Conservation (phyloP, 164 flowering plant species). For the Dillenia turbinata region DNA sequence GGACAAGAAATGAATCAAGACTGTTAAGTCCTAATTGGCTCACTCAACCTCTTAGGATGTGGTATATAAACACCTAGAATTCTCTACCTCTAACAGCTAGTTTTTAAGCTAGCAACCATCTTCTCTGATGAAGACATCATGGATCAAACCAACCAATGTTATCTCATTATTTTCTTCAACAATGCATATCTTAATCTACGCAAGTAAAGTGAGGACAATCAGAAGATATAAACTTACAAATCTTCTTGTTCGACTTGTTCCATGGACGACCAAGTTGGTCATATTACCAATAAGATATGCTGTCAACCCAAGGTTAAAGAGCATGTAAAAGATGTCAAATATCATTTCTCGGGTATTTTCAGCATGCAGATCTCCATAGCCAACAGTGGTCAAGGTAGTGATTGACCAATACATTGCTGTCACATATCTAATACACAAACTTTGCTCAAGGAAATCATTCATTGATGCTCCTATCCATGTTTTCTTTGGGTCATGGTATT, state of each 20-base stretch:
- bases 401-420: conserved; percentile 94
- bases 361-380: conserved; percentile 97
- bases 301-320: conserved; percentile 91
- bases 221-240: conserved; percentile 50
- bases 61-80: no score
- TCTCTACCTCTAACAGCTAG: no score
- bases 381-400: conserved; percentile 91
- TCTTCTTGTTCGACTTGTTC: conserved; percentile 78
- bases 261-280: conserved; percentile 98
- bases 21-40: no score
- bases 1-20: not conserved
- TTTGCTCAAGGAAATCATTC: conserved; percentile 34
- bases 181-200: no score
- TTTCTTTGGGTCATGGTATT: conserved; percentile 38
- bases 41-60: no score
- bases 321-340: conserved; percentile 82
- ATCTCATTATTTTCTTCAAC: no score
- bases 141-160: no score
- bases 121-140: no score
- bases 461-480: conserved; percentile 76
- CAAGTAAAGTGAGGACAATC: no score
- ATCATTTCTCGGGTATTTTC: conserved; percentile 77
- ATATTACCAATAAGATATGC: conserved; percentile 94
- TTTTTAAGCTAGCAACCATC: no score
- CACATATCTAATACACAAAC: conserved; percentile 70